A percentile compares a stretch with the other conserved stretches of the same genome.
Conservation (phyloP, 768 basidiomycete genomes). For the Russula foetens region DNA sequence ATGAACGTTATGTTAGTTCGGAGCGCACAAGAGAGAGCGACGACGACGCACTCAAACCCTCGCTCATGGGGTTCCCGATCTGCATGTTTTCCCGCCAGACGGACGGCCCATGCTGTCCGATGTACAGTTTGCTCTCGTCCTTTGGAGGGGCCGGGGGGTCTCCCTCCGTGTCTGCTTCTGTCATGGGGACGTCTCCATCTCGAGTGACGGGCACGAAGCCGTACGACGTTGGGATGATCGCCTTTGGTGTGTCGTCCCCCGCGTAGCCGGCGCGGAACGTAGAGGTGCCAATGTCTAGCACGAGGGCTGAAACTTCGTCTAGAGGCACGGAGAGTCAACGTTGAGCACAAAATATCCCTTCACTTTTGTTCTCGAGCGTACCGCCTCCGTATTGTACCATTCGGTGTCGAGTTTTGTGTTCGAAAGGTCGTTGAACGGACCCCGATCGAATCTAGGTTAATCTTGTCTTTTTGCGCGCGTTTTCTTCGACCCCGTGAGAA, state of each 20-base stretch:
- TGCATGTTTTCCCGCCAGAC: conserved; percentile 91
- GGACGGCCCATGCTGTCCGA: conserved; percentile 84
- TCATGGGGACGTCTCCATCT: conserved; percentile 50
- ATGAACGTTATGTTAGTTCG: too few relatives aligned
- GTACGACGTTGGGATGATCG: conserved; percentile 83
- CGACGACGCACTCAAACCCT: conserved; percentile 69
- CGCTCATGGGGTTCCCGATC: conserved; percentile 70
- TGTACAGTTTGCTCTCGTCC: conserved; percentile 52
- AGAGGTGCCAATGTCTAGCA: conserved; percentile 88
- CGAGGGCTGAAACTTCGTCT: conserved; percentile 98
- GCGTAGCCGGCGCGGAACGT: conserved; percentile 93
- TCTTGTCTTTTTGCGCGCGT: background rate
- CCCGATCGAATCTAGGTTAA: conserved; percentile 26
- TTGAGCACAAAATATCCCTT: background rate
- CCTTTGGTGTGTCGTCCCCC: conserved; percentile 92
- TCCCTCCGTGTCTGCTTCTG: conserved; percentile 36
- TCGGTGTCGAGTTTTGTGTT: too few relatives aligned
- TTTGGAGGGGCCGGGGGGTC: conserved; percentile 30
- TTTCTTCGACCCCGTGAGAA: conserved; percentile 15
- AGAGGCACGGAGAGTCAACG: background rate
- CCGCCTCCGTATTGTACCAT: conserved; percentile 91
- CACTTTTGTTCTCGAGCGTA: conserved; percentile 31
- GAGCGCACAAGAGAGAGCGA: background rate
- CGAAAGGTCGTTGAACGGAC: background rate
- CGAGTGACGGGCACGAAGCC: conserved; percentile 51